Evolutionary conservation across 306 rosid genomes (phyloP), one percentile per base, ranked within the genome.

Genomic region (Acacia confusa): DNA sequence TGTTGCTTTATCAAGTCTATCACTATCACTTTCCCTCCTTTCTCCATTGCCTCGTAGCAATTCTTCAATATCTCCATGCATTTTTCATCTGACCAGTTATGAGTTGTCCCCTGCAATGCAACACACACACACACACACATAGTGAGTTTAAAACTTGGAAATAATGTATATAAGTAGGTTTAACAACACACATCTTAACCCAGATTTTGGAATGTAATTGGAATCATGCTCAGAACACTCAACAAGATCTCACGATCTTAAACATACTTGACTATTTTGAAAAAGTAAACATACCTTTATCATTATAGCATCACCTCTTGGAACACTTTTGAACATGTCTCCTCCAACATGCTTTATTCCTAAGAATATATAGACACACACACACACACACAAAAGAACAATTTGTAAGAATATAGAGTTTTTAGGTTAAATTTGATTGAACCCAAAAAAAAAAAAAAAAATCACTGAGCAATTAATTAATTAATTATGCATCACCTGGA

Each of bases 61-160:
- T 77, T 77, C 8, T 6, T 44, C 1, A 77, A 20, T 5, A 77
- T 24, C 34, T 77, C 11, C 30, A 77, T 30, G 32, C 60, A 63
- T 2, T 77, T 66, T 20, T 64, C 73, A 61, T 77, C 72, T 27
- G 43, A 25, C 80, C 80, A 77, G 9, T 77, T 77, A 77, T 77
- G 80, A 61, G 38, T 43, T 13, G 76, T 45, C 13, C 61, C 24
- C 76, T 30, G 41, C 5, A 17, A 53, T 53, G 3, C 2, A 48
- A 14, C 16, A 48, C 16, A 45, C 16, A 2, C n/a, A n/a, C 12
- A 44, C 12, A 44, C n/a, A n/a, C n/a, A n/a, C n/a, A n/a, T 48
- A 3, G 4, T 4, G 20, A 48, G 19, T 47, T 48, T 17, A 48
- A 15, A 48, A 48, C 20, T 48, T 48, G 19, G 14, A 13, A 48